A percentile compares a stretch with the other conserved stretches of the same genome.
Conservation (phyloP, 2,329 filamentous ascomycete genomes). For the Xylariales sp. region DNA sequence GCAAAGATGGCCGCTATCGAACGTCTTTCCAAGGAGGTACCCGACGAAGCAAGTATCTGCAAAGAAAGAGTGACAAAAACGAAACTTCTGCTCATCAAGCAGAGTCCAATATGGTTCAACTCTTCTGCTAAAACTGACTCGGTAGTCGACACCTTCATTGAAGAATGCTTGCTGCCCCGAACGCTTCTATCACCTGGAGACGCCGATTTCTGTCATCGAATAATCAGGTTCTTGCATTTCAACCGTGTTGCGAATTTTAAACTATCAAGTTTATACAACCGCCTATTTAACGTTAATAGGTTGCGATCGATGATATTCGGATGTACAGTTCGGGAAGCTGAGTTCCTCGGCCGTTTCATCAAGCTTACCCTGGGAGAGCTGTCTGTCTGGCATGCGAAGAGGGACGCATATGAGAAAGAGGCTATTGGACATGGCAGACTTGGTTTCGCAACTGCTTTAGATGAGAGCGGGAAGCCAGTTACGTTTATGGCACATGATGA, state of each 20-base stretch:
- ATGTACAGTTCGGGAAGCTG: conserved; percentile 89
- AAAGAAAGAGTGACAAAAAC: conserved; percentile 74
- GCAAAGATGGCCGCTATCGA: conserved; percentile 76
- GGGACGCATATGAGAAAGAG: conserved; percentile 81
- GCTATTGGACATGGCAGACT: conserved; percentile 72
- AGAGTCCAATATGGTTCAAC: conserved; percentile 78
- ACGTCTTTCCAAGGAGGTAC: conserved; percentile 74
- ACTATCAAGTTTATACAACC: conserved; percentile 83
- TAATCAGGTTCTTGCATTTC: conserved; percentile 88
- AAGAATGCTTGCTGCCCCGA: conserved; percentile 92
- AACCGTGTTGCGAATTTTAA: conserved; percentile 87
- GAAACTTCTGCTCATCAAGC: conserved; percentile 75
- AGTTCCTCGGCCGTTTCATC: conserved; percentile 92
- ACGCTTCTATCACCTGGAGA: conserved; percentile 86
- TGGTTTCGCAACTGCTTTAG: conserved; percentile 82
- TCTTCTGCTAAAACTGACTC: conserved; percentile 71
- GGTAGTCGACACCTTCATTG: conserved; percentile 81
- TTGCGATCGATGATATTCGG: conserved; percentile 86
- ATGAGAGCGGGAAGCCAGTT: conserved; percentile 75
- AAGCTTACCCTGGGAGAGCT: conserved; percentile 85
- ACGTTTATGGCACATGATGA: conserved; percentile 84
- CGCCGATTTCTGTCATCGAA: conserved; percentile 86
- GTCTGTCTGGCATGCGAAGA: conserved; percentile 84
- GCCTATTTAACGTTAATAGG: conserved; percentile 85
- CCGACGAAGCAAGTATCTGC: conserved; percentile 79